Evolutionary conservation across 106 monocot species (phyloP), one percentile per base, ranked within the genome.

Genomic region (Gastrodia elata): DNA sequence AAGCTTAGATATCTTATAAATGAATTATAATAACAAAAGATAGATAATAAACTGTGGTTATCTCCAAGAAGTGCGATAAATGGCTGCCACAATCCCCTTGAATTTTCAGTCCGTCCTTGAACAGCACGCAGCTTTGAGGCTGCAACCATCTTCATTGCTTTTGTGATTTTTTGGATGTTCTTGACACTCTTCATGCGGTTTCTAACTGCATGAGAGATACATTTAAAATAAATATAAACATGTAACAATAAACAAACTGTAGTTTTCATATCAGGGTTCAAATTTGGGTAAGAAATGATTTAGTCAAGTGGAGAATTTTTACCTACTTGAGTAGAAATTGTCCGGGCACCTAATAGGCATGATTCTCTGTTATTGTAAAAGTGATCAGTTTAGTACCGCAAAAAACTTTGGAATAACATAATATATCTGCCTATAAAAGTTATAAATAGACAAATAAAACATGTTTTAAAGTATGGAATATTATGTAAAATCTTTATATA

Each of bases 71-170:
- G 95, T 68, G 95, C 95, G 48, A 85, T 73, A 77, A 96, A 96
- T 48, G 95, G 95, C 48, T 96, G 89, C 89, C 92, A 92, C 2
- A 96, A 27, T 38, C 92, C 95, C 70, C 89, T 87, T 36, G 95
- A 96, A 74, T 92, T 87, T 79, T 96, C 92, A 28, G 91, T 92
- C 65, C 84, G 89, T 15, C 56, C 71, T 81, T 96, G 95, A 80
- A 87, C 92, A 74, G 81, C 84, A 35, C 95, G 76, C 40, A 96
- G 79, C 82, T 92, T 92, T 38, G 95, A 96, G 34, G 92, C 95
- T 78, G 95, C 95, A 22, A 96, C 95, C 95, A 96, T 96, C 73
- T 96, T 96, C 95, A 96, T 96, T 68, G 95, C 95, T 73, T 96
- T 92, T n/a, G 95, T 96, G 55, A 96, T 96, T 82, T 96, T 96